Percentiles rank a stretch among this genome's conserved stretches.
Conservation (phyloP, 192 early-diverging fungal species). For the Nowakowskiella sp. region DNA sequence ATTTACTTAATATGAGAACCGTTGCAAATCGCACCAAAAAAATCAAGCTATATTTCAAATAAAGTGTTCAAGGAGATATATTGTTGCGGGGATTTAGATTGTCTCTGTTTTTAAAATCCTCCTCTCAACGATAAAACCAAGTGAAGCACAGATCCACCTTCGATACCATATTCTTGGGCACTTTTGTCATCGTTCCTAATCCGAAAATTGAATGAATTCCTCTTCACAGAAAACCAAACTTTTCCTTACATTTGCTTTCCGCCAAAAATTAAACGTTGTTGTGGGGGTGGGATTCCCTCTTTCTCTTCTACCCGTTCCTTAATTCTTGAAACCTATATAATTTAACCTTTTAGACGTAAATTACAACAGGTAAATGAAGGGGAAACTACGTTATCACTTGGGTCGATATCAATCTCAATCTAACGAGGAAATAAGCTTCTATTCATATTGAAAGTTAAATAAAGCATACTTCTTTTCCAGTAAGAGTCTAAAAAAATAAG, state of each 20-base stretch:
- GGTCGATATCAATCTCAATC: constrained; percentile 89
- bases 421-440: constrained; percentile 25
- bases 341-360: not conserved
- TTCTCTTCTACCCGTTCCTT: constrained; percentile 92
- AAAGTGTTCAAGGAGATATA: no score
- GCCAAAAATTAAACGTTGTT: constrained; percentile 90
- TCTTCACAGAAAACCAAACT: not conserved
- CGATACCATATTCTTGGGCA: constrained; percentile 58
- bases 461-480: constrained; percentile 21
- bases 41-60: no score
- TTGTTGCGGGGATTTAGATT: no score
- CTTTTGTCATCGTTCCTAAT: constrained; percentile 72
- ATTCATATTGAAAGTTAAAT: not conserved
- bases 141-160: constrained; percentile 78
- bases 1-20: no score
- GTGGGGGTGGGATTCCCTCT: constrained; percentile 93
- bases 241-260: constrained; percentile 83
- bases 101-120: no score
- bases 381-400: constrained; percentile 51
- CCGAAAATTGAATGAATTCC: not conserved
- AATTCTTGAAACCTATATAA: constrained; percentile 61
- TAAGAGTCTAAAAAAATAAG: constrained; percentile 14
- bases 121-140: constrained; percentile 93
- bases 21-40: no score
- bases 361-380: not conserved